These are phyloP conservation scores for Tylopilus sp. DNA, from an alignment of 768 basidiomycete genomes.

Conservation along the genomic window DNA sequence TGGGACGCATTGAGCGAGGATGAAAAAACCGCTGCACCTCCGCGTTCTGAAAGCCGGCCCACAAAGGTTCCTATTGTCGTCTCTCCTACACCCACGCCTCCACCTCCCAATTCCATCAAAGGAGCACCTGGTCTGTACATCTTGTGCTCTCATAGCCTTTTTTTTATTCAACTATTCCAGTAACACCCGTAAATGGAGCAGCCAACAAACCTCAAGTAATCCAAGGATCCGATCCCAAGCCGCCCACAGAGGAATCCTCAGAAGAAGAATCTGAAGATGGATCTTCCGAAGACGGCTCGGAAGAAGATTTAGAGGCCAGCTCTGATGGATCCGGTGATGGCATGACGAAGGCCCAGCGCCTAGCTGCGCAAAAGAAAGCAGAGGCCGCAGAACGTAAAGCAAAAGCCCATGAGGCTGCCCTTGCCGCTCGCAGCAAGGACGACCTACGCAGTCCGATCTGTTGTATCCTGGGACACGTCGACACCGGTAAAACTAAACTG, in stretches of 20 bases:
- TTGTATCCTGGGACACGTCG: conserved; percentile 98
- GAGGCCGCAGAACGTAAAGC: conserved; percentile 79
- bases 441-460: conserved; percentile 95
- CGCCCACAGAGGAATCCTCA: conserved; percentile 26
- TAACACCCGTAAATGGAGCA: conserved; percentile 6
- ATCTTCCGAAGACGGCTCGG: conserved; percentile 45
- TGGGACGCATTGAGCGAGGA: conserved; percentile 73
- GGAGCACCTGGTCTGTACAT: conserved; percentile 12
- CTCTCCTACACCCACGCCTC: not conserved
- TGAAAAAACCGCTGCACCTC: conserved; percentile 36
- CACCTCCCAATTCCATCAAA: conserved; percentile 2
- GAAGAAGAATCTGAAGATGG: conserved; percentile 40
- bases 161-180: conserved; percentile 1
- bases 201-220: conserved; percentile 19
- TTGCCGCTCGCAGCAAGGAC: conserved; percentile 85
- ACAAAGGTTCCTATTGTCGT: conserved; percentile 4
- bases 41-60: conserved; percentile 14
- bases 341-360: conserved; percentile 61
- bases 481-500: conserved; percentile 98
- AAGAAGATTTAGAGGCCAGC: conserved; percentile 45
- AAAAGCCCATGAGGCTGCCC: conserved; percentile 78
- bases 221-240: conserved; percentile 26
- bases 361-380: conserved; percentile 70
- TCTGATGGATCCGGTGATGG: conserved; percentile 54
- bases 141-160: not conserved